phyloP scores from a whole-genome alignment of 768 basidiomycete species.

The Leucosporidium yakuticum region DNA sequence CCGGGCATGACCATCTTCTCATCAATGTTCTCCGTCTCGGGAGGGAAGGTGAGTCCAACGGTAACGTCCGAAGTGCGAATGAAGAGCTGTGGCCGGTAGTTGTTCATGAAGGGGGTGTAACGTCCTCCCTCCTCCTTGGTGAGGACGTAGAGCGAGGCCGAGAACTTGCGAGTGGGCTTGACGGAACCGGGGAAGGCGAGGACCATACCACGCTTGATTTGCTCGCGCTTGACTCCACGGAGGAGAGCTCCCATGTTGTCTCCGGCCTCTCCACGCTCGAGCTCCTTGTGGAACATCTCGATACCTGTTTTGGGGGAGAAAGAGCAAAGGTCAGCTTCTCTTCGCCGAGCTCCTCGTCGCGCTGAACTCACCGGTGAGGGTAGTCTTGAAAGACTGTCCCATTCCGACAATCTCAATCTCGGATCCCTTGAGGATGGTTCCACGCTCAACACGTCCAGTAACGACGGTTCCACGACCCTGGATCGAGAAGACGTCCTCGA shows the following conservation, averaged over 20 bases:
- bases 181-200: constrained; percentile 82
- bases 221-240: constrained; percentile 94
- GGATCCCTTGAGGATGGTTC: constrained; percentile 77
- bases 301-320: constrained; percentile 9
- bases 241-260: constrained; percentile 99
- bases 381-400: constrained; percentile 77
- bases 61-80: constrained; percentile 93
- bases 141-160: constrained; percentile 82
- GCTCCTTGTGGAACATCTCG: constrained; percentile 99
- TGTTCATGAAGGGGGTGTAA: constrained; percentile 68
- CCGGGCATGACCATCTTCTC: constrained; percentile 80
- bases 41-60: constrained; percentile 74
- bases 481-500: constrained; percentile 97
- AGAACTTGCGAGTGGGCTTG: constrained; percentile 90
- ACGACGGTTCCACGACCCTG: constrained; percentile 97
- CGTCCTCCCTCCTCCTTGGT: constrained; percentile 72
- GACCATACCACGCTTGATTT: constrained; percentile 87
- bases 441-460: constrained; percentile 92
- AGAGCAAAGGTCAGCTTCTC: not conserved
- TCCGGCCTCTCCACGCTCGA: constrained; percentile 94
- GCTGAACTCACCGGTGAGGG: constrained; percentile 91
- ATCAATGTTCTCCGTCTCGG: constrained; percentile 61
- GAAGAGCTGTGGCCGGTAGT: constrained; percentile 90
- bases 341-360: no score
- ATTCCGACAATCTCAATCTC: constrained; percentile 91